Conservation (phyloP, 768 basidiomycete genomes). For the Trametes gibbosa region DNA sequence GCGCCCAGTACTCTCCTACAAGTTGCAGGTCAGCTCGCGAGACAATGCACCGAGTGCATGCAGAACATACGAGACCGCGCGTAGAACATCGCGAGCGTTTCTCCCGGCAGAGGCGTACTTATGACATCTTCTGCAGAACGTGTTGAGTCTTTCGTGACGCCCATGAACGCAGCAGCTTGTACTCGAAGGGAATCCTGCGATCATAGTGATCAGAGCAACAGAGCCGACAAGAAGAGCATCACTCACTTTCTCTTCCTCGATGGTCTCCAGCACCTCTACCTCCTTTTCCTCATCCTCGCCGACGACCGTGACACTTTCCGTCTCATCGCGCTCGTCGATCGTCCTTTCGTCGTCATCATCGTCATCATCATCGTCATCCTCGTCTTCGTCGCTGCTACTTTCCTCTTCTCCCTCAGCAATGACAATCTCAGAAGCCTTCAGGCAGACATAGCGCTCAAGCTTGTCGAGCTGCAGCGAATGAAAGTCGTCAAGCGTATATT, state of each 20-base stretch:
- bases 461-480: conserved; percentile 79
- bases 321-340: conserved; percentile 32
- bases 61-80: conserved; percentile 64
- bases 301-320: conserved; percentile 24
- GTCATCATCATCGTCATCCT: conserved; percentile 55
- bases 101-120: conserved; percentile 81
- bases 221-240: not conserved
- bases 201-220: not conserved
- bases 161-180: conserved; percentile 56
- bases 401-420: conserved; percentile 63
- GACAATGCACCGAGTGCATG: not conserved
- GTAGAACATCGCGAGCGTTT: conserved; percentile 82
- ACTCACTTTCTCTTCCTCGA: conserved; percentile 26
- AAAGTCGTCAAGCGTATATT: conserved; percentile 91
- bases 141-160: conserved; percentile 54
- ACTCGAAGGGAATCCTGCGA: conserved; percentile 38
- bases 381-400: conserved; percentile 60
- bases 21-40: not conserved
- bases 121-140: conserved; percentile 68
- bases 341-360: conserved; percentile 47
- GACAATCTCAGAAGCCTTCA: conserved; percentile 62
- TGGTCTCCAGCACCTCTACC: conserved; percentile 26
- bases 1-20: conserved; percentile 76
- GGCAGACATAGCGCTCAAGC: conserved; percentile 71
- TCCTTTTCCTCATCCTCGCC: conserved; percentile 23